Evolutionary conservation across 2,329 filamentous ascomycete genomes (phyloP), one percentile per base, ranked within the genome.

Genomic region (Parascedosporium putredinis): DNA sequence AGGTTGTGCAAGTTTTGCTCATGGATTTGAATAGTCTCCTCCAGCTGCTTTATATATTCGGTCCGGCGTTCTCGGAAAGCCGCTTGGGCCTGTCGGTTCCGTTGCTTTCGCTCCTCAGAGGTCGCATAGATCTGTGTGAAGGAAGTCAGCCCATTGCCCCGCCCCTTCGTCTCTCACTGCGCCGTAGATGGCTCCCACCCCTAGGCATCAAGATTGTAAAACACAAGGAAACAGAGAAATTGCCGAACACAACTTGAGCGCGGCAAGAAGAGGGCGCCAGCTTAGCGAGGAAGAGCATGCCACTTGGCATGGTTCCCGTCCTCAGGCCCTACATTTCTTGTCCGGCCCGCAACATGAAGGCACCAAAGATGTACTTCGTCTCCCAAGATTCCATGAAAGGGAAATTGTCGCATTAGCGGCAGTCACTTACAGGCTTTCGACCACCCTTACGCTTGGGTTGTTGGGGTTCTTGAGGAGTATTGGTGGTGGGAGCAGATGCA

Each of bases 31-130:
- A 98, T 97, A 50, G 90, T 95, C 59, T 91, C 88, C 70, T 98
- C 93, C 23, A 98, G 79, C 67, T 98, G 93, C 72, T 97, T 97
- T 72, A 98, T 98, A 67, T 98, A 98, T 73, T 98, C 93, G 50
- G 91, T 97, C 52, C 93, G 84, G 57, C 93, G 85, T 70, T 98
- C 93, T 58, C 93, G 84, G 62, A 98, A 98, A 51, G 93, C 93
- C 50, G 93, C 93, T 70, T 98, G 93, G 45, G 93, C 93, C 72
- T 97, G 93, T 59, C 93, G 78, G 64, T 98, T 98, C 56, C 93
- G 82, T 70, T 97, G 93, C 73, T 98, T 97, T 62, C 93, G 84
- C 70, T 98, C 93, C 68, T 98, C 93, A 9, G 93, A 97, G 31
- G 93, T 98, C 50, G 93, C 93, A 76, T 98, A 98, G 56, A 96